Conservation (phyloP, 1,284 basidiomycete species). For the Vanrija sp. region DNA sequence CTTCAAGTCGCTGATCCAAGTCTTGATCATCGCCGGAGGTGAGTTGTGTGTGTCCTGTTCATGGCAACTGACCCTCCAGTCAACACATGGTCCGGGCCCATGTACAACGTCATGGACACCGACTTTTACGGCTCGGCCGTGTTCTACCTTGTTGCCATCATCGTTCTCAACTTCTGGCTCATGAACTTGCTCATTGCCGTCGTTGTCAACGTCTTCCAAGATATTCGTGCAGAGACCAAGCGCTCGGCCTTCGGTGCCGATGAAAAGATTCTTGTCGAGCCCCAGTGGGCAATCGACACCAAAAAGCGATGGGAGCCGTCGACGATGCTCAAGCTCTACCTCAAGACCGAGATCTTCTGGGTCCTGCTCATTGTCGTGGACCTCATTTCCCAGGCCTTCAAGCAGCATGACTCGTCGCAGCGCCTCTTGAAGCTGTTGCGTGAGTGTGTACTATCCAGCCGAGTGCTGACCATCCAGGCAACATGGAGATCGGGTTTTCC, state of each 20-base stretch:
- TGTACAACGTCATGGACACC: conserved; percentile 89
- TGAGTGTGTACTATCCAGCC: too few relatives aligned
- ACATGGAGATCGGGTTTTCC: conserved; percentile 74
- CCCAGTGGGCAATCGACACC: conserved; percentile 33
- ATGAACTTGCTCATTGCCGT: conserved; percentile 95
- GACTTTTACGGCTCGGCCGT: conserved; percentile 84
- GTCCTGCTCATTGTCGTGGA: conserved; percentile 65
- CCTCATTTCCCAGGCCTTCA: conserved; percentile 73
- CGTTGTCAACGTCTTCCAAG: conserved; percentile 90
- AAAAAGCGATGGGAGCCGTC: conserved; percentile 25
- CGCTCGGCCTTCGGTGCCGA: conserved; percentile 89
- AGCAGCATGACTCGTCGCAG: conserved; percentile 58
- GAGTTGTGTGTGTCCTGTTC: conserved; percentile 52
- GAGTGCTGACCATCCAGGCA: conserved; percentile 48
- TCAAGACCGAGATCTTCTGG: conserved; percentile 62
- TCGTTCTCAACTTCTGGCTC: conserved; percentile 89
- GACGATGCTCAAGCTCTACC: conserved; percentile 30
- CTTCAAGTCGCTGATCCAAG: conserved; percentile 74
- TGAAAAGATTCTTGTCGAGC: conserved; percentile 50
- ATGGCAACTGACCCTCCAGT: conserved; percentile 24
- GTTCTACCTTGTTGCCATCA: conserved; percentile 80
- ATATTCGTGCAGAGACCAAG: conserved; percentile 81
- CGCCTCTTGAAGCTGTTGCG: conserved; percentile 51
- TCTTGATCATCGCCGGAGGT: conserved; percentile 78
- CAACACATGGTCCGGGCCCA: conserved; percentile 57